Evolutionary conservation across 208 protist genomes (phyloP).

Genomic region (Trypanosoma conorhini): DNA sequence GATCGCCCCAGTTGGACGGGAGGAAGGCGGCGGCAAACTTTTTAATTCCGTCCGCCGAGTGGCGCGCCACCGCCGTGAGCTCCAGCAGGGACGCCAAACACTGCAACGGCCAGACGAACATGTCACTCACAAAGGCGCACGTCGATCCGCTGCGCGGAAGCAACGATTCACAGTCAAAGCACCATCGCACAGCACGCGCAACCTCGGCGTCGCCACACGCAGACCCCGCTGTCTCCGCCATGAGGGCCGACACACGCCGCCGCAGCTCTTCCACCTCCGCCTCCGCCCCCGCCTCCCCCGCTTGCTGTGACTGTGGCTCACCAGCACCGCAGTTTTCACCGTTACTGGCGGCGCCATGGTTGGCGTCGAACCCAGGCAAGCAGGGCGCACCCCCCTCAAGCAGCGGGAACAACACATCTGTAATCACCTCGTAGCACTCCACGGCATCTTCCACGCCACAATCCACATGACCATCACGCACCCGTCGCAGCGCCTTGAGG

Average conservation of each 20-base stretch:
- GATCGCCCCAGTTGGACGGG: conserved; percentile 51
- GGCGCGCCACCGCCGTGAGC: conserved; percentile 50
- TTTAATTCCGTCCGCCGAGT: conserved; percentile 49
- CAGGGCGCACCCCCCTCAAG: conserved; percentile 32
- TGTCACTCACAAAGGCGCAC: conserved; percentile 25
- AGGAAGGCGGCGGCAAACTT: conserved; percentile 64
- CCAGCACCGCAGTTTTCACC: background rate
- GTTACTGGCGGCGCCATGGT: background rate
- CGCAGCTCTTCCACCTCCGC: conserved; percentile 16
- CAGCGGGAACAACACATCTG: conserved; percentile 38
- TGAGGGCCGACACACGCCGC: conserved; percentile 8
- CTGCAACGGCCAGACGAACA: conserved; percentile 82
- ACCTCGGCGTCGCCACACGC: background rate
- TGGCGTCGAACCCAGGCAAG: conserved; percentile 20
- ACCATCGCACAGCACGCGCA: conserved; percentile 17
- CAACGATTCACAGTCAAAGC: conserved; percentile 22
- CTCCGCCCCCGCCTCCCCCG: conserved; percentile 17
- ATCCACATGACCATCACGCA: conserved; percentile 41
- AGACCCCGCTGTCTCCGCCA: conserved; percentile 1
- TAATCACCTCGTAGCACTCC: conserved; percentile 36
- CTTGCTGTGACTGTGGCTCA: background rate
- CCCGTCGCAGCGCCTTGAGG: conserved; percentile 50
- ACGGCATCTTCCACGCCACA: conserved; percentile 35
- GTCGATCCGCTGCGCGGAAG: conserved; percentile 1
- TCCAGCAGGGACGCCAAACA: conserved; percentile 72